A percentile compares a stretch with the other conserved stretches of the same genome.
Conservation (phyloP, 208 protist genomes). For the Wallacemonas collosoma region DNA sequence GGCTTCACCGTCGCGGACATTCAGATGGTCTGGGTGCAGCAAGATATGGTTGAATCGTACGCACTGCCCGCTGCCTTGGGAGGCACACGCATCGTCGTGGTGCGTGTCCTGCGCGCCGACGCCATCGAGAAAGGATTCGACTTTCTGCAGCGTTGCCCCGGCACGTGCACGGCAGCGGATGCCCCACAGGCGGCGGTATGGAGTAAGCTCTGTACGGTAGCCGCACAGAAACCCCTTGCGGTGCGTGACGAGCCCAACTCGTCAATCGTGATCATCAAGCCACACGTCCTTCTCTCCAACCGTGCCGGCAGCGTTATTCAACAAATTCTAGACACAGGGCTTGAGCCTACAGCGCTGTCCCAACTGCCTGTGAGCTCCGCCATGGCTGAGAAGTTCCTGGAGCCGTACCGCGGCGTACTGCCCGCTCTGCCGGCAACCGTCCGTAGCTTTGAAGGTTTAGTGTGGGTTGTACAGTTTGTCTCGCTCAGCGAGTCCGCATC, state of each 20-base stretch:
- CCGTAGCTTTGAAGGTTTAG: conserved; percentile 51
- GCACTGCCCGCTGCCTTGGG: conserved; percentile 50
- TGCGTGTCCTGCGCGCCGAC: conserved; percentile 33
- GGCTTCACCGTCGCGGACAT: conserved; percentile 62
- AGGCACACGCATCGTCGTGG: conserved; percentile 56
- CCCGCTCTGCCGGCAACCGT: conserved; percentile 57
- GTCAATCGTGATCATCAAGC: conserved; percentile 84
- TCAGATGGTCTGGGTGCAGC: conserved; percentile 70
- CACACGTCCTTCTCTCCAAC: conserved; percentile 45
- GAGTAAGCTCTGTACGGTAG: conserved; percentile 31
- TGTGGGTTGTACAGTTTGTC: conserved; percentile 82
- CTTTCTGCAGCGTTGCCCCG: conserved; percentile 53
- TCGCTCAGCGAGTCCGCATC: conserved; percentile 49
- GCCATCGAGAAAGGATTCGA: conserved; percentile 71
- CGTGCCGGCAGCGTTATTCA: conserved; percentile 55
- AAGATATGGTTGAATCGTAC: conserved; percentile 32
- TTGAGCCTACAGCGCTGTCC: conserved; percentile 66
- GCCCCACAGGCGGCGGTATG: conserved; percentile 58
- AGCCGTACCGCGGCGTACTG: conserved; percentile 81
- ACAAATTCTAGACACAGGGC: conserved; percentile 53
- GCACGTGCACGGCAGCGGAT: conserved; percentile 53
- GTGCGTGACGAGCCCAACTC: conserved; percentile 65
- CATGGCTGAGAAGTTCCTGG: conserved; percentile 55
- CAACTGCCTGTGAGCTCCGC: conserved; percentile 55
- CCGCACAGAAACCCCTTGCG: conserved; percentile 55